phyloP scores from a whole-genome alignment of 306 rosid species.

The Hippophae rhamnoides region DNA sequence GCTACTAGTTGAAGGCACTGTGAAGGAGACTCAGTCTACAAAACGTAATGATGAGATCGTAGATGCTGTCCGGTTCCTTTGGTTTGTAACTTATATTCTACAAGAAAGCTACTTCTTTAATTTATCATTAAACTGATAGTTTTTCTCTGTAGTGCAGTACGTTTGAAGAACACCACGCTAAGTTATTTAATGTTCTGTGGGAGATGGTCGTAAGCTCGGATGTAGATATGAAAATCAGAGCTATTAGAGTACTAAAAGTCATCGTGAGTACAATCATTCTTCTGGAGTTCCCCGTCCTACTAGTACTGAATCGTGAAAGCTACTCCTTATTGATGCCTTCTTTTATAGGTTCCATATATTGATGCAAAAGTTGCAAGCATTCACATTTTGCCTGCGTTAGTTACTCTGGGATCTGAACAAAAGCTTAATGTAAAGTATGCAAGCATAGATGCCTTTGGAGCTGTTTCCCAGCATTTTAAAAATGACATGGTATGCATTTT shows the following conservation, averaged over 20 bases:
- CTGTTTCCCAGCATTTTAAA: constrained; percentile 89
- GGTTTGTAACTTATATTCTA: constrained; percentile 39
- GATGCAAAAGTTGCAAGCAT: constrained; percentile 90
- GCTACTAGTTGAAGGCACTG: constrained; percentile 53
- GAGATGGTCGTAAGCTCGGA: constrained; percentile 95
- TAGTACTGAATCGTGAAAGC: constrained; percentile 19
- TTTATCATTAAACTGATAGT: constrained; percentile 13
- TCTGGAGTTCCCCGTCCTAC: constrained; percentile 14
- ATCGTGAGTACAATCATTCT: constrained; percentile 45
- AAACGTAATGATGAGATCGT: constrained; percentile 57
- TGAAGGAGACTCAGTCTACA: constrained; percentile 39
- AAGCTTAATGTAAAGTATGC: constrained; percentile 87
- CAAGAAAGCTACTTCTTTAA: constrained; percentile 5
- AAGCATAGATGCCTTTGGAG: constrained; percentile 90
- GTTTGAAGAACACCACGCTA: constrained; percentile 55
- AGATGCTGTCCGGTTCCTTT: constrained; percentile 84
- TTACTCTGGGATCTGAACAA: constrained; percentile 89
- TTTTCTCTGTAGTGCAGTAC: constrained; percentile 54
- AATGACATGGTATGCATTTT: constrained; percentile 58
- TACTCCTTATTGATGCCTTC: constrained; percentile 14
- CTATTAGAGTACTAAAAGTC: constrained; percentile 74
- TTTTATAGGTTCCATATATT: constrained; percentile 61
- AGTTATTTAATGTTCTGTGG: constrained; percentile 83
- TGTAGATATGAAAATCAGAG: constrained; percentile 65
- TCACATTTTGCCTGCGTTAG: constrained; percentile 85